Evolutionary conservation across 2,329 filamentous ascomycete species (phyloP), one percentile per base, ranked within the genome.

Genomic region (Hypoxylon sp.): DNA sequence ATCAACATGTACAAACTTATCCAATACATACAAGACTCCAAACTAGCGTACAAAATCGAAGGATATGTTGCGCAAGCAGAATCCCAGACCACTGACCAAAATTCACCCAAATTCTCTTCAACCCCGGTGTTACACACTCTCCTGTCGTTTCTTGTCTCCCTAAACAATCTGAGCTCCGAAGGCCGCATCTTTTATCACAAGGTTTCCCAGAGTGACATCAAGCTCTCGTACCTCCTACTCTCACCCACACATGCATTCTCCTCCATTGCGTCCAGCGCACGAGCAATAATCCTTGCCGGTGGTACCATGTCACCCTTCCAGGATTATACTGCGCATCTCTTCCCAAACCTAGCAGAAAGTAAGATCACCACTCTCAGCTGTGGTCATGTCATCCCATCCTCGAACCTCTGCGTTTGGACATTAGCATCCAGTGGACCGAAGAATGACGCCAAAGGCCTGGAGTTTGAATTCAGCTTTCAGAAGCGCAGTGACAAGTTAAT

Each of bases 301-400:
- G 96, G 96, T 21, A 99, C 96, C 25, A 98, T 99, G 96, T 97
- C 96, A 2, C 96, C 96, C 0, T 97, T 98, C 83, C 88, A 91
- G 23, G 96, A 98, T 80, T 99, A 97, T 79, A 90, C 87, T 36
- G 86, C 91, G 3, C 93, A 98, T 74, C 84, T 99, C 0, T 96
- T 99, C 68, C 92, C 95, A 0, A 91, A 92, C 52, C 79, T 97
- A 0, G 77, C 87, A 0, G 72, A 84, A 0, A 79, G 82, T 0
- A 88, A 88, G 62, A 86, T 98, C 48, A 90, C 86, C 9, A 97
- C 93, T 0, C 87, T 98, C 30, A 98, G 94, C 72, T 99, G 95
- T 77, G 94, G 93, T 0, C 96, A 99, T 79, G 94, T 99, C 49
- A 97, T 99, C 59, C 95, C 96, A 0, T 80, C 87, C 0, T 87